These are phyloP conservation scores for Candida corydali DNA, from an alignment of 805 yeast species.

Conservation along the genomic window DNA sequence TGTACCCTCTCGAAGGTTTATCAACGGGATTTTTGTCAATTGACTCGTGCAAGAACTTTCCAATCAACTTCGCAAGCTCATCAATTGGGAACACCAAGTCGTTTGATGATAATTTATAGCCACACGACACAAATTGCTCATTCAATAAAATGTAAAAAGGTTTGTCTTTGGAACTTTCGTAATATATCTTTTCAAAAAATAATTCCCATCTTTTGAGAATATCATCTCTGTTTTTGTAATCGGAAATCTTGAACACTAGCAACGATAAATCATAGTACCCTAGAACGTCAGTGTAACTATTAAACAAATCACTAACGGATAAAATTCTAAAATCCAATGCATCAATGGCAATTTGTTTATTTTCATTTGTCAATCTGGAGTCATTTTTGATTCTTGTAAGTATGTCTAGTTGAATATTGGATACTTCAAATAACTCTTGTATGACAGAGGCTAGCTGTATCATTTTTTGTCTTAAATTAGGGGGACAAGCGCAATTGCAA, in stretches of 20 bases:
- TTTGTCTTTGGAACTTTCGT: slow-evolving; percentile 27
- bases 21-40: slow-evolving; percentile 25
- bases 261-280: slow-evolving; percentile 83
- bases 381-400: slow-evolving; percentile 48
- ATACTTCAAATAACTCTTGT: slow-evolving; percentile 80
- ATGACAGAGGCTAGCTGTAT: slow-evolving; percentile 64
- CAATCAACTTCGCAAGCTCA: slow-evolving; percentile 61
- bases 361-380: slow-evolving; percentile 42
- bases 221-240: slow-evolving; percentile 80
- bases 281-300: slow-evolving; percentile 81
- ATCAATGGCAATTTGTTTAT: slow-evolving; percentile 47
- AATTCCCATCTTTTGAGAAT: slow-evolving; percentile 78
- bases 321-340: slow-evolving; percentile 62
- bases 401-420: slow-evolving; percentile 76
- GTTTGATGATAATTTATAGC: slow-evolving; percentile 59
- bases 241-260: slow-evolving; percentile 75
- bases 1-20: slow-evolving; percentile 49
- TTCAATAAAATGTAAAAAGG: slow-evolving; percentile 37
- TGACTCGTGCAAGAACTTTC: slow-evolving; percentile 47
- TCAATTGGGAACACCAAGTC: slow-evolving; percentile 80
- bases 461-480: slow-evolving; percentile 71
- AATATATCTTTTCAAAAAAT: slow-evolving; percentile 50
- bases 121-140: slow-evolving; percentile 46
- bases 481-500: slow-evolving; percentile 80
- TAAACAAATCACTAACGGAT: slow-evolving; percentile 74